Base-by-base conservation (phyloP, 140 eudicot genomes). In the Bidens hawaiensis region DNA sequence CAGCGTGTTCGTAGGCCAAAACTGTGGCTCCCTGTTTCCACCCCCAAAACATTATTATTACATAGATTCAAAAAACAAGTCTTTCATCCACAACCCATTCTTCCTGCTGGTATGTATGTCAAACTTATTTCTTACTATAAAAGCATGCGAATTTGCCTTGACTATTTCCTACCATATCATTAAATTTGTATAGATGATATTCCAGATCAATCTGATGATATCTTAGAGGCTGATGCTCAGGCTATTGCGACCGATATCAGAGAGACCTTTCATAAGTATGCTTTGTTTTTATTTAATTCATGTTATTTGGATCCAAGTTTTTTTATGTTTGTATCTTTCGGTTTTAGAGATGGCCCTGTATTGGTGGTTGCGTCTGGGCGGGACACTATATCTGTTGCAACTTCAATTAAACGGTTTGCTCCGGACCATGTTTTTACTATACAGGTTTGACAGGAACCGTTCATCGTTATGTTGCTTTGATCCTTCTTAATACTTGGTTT, bases 321-420 rank as follows among this genome's bases (percentile, higher is more conserved):
- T 51, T 68, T 67, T 8, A 62, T 46, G 30, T 61, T 38, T 54
- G 11, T 18, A 22, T 56, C 3, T 33, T 5, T 11, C 30, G 40
- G 5, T 64, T 16, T 15, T 67, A 86, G 95, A 78, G 75, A 78
- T 43, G 95, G 95, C 27, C 95, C 91, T 18, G 18, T 78, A 45
- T 73, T 86, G 85, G 83, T 86, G 69, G 85, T 86, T 73, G 90
- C 95, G 58, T 86, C 91, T 38, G 95, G 95, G 41, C 77, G 78
- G 42, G 95, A 80, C 78, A 86, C 90, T 43, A 83, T 83, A 59
- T 40, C 83, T 67, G 76, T 78, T 75, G 77, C 95, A 65, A 80
- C 76, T 76, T 75, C 88, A 18, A 43, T 86, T 38, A 86, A 86
- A 72, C 79, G 70, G 71, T 78, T 86, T 73, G 91, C 86, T 70